These are phyloP conservation scores for Pythium phragmiticola DNA, from an alignment of 352 stramenopile species.

Conservation along the genomic window DNA sequence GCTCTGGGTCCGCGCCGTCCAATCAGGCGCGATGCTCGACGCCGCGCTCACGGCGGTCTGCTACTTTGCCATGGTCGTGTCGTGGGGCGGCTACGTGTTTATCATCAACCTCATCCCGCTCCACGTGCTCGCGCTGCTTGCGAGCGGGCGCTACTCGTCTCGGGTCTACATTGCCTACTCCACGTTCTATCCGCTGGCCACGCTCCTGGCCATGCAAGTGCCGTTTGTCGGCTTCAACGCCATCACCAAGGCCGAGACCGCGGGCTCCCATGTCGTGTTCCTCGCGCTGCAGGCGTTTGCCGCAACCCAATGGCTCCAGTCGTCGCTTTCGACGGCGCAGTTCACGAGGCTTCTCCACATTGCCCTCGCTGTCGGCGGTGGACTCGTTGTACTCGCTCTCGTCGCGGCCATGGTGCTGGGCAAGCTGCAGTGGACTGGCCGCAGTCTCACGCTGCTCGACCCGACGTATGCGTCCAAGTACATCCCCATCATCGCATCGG, in stretches of 20 bases:
- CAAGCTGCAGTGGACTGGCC: constrained; percentile 89
- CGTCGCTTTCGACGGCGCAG: constrained; percentile 41
- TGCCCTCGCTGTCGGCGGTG: constrained; percentile 35
- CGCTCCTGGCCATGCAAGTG: constrained; percentile 95
- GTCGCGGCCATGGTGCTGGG: constrained; percentile 60
- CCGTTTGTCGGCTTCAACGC: constrained; percentile 98
- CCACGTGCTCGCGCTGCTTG: constrained; percentile 91
- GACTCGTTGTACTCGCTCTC: constrained; percentile 36
- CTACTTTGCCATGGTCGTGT: constrained; percentile 97
- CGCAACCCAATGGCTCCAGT: constrained; percentile 52
- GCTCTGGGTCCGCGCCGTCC: constrained; percentile 90
- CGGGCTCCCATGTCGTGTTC: constrained; percentile 92
- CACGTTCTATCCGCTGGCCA: constrained; percentile 97
- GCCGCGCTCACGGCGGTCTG: constrained; percentile 63
- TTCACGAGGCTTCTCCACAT: constrained; percentile 48
- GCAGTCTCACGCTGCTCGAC: constrained; percentile 90
- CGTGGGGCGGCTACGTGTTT: constrained; percentile 99
- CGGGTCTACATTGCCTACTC: constrained; percentile 96
- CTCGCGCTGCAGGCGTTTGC: constrained; percentile 82
- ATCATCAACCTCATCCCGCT: constrained; percentile 99
- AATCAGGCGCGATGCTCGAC: constrained; percentile 77
- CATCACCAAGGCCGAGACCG: constrained; percentile 81
- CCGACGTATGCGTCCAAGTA: constrained; percentile 94
- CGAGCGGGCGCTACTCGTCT: constrained; percentile 89
- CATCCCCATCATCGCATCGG: constrained; percentile 95